A percentile compares a stretch with the other conserved stretches of the same genome.
phyloP scores from a whole-genome alignment of 768 basidiomycete genomes.

The Collybia sp. region DNA sequence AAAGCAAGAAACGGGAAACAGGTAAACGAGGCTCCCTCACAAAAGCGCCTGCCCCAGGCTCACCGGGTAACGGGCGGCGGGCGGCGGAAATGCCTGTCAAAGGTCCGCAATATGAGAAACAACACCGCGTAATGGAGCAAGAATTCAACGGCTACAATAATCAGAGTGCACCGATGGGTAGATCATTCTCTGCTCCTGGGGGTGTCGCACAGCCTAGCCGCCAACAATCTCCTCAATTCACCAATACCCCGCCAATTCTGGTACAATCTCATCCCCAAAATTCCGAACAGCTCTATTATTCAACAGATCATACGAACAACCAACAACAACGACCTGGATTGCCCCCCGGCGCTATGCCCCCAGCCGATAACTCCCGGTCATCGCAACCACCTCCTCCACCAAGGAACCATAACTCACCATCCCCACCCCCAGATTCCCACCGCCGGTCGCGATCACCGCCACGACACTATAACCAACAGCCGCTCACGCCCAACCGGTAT shows the following conservation, averaged over 20 bases:
- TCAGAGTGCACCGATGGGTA: constrained; percentile 19
- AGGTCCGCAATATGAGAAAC: constrained; percentile 91
- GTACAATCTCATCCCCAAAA: constrained; percentile 22
- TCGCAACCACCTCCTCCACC: constrained; percentile 22
- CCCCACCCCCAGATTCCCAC: constrained; percentile 21
- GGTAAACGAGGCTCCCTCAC: constrained; percentile 60
- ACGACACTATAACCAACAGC: constrained; percentile 18
- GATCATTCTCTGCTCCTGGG: constrained; percentile 18
- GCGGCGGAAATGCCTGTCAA: constrained; percentile 80
- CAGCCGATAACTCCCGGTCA: constrained; percentile 37
- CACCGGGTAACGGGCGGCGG: constrained; percentile 48
- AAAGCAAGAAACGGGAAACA: constrained; percentile 52
- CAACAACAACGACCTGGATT: constrained; percentile 34
- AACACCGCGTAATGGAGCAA: constrained; percentile 89
- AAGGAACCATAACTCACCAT: constrained; percentile 16
- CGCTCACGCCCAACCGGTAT: constrained; percentile 28
- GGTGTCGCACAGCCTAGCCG: constrained; percentile 20
- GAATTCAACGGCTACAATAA: constrained; percentile 59
- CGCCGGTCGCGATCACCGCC: constrained; percentile 57
- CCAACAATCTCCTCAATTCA: constrained; percentile 18
- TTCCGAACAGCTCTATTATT: constrained; percentile 34
- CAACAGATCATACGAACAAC: constrained; percentile 20
- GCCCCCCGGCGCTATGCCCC: constrained; percentile 62
- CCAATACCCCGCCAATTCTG: constrained; percentile 14
- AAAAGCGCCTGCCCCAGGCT: constrained; percentile 48